Percentiles rank a stretch among this genome's conserved stretches.
Conservation (phyloP, 805 yeast species). For the Ogataea ramenticola region DNA sequence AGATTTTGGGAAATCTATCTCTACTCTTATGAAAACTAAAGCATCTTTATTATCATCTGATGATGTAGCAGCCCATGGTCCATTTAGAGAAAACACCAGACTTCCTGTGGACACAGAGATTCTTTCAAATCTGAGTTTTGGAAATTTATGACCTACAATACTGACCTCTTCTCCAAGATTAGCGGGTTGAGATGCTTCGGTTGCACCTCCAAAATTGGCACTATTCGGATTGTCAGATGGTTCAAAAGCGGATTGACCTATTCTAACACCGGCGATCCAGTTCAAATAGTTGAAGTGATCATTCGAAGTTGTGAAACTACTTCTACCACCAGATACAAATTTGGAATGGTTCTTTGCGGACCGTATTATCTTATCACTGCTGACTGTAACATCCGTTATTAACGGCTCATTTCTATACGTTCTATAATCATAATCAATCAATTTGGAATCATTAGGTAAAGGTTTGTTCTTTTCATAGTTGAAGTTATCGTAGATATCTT, state of each 20-base stretch:
- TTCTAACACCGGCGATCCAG: conserved; percentile 91
- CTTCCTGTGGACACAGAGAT: conserved; percentile 85
- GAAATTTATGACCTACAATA: conserved; percentile 80
- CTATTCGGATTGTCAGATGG: conserved; percentile 28
- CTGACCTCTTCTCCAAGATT: conserved; percentile 91
- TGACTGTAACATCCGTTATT: conserved; percentile 11
- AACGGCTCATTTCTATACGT: conserved; percentile 50
- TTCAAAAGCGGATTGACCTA: conserved; percentile 45
- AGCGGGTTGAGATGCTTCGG: conserved; percentile 31
- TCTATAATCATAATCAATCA: conserved; percentile 28
- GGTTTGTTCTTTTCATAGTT: conserved; percentile 32
- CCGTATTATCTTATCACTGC: conserved; percentile 2
- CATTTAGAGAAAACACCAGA: conserved; percentile 68
- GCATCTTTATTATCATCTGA: conserved; percentile 30
- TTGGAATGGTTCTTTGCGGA: conserved; percentile 10
- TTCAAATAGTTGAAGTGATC: conserved; percentile 58
- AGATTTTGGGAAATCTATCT: conserved; percentile 58
- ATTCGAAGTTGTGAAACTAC: conserved; percentile 27
- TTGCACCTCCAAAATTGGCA: conserved; percentile 29
- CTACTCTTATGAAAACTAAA: conserved; percentile 60
- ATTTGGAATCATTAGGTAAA: conserved; percentile 23
- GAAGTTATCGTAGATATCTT: conserved; percentile 40
- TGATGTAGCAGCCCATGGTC: conserved; percentile 54
- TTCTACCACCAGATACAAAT: conserved; percentile 15
- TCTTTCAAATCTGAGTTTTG: conserved; percentile 77